phyloP scores from a whole-genome alignment of 495 filamentous ascomycete species.

The Hypoxylon lenormandii region DNA sequence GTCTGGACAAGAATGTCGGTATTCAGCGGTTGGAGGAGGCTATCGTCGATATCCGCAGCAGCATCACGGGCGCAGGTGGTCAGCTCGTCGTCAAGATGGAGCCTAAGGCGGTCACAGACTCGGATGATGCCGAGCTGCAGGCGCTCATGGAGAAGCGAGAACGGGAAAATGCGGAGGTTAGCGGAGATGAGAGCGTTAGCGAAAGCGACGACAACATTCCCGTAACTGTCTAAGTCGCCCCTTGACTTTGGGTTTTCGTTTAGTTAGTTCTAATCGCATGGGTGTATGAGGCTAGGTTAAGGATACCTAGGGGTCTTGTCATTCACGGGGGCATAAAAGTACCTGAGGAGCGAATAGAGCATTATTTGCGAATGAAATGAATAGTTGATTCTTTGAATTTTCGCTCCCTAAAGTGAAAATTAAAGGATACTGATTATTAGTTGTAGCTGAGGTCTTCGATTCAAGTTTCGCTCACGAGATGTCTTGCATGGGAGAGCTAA shows the following conservation, averaged over 20 bases:
- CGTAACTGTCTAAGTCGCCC: constrained; percentile 56
- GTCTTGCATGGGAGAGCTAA: no score
- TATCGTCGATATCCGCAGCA: constrained; percentile 82
- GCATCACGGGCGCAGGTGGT: constrained; percentile 79
- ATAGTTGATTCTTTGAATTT: constrained; percentile 3
- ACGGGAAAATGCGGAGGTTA: constrained; percentile 95
- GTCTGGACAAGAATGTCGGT: constrained; percentile 88
- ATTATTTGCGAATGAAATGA: constrained; percentile 34
- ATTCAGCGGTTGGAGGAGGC: constrained; percentile 86
- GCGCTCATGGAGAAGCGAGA: constrained; percentile 99
- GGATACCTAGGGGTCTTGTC: constrained; percentile 42
- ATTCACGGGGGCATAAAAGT: constrained; percentile 43
- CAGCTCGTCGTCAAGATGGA: constrained; percentile 92
- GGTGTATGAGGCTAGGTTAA: constrained; percentile 39
- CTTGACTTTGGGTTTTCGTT: constrained; percentile 16
- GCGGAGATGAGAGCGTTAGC: constrained; percentile 92
- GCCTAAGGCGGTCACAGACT: constrained; percentile 98
- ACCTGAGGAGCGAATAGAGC: constrained; percentile 48
- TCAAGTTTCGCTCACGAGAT: no score
- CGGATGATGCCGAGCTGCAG: constrained; percentile 94
- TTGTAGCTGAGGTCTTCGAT: no score
- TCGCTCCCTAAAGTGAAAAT: neutral
- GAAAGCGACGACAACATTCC: constrained; percentile 85
- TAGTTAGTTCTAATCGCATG: constrained; percentile 30
- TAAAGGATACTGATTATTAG: no score